Evolutionary conservation across 805 yeast species (phyloP).

Genomic region (Barnettozyma wickerhamii): DNA sequence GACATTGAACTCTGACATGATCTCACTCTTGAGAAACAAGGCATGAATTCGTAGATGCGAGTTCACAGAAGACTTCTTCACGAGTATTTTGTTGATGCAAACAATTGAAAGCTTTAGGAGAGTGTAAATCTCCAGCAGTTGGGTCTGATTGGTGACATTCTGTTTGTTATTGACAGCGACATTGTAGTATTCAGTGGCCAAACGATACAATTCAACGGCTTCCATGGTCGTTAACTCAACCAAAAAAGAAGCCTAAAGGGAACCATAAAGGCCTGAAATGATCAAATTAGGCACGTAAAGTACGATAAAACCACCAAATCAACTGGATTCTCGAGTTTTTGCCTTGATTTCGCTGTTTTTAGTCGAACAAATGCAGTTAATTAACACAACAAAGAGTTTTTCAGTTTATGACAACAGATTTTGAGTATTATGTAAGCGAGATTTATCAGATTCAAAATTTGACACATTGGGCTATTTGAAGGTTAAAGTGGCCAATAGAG

Average conservation of each 20-base stretch:
- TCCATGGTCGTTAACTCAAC: not conserved
- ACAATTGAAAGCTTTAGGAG: constrained; percentile 5
- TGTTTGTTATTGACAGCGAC: not conserved
- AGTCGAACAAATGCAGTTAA: no score
- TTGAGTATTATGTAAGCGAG: no score
- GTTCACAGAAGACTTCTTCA: not conserved
- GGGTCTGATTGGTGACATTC: not conserved
- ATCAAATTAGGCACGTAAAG: no score
- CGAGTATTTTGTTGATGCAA: constrained; percentile 6
- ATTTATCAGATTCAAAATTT: no score
- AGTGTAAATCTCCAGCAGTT: constrained; percentile 5
- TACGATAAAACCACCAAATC: no score
- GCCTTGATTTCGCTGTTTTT: no score
- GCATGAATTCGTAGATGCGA: constrained; percentile 1
- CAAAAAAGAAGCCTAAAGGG: not conserved
- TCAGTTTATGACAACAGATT: no score
- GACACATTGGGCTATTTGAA: no score
- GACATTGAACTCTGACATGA: constrained; percentile 1
- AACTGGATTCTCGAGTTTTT: no score
- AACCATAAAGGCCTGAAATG: no score
- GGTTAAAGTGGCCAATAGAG: no score
- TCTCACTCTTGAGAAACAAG: constrained; percentile 9
- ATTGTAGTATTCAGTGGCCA: constrained; percentile 4
- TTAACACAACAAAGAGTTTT: no score
- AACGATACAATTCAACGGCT: not conserved